A percentile compares a stretch with the other conserved stretches of the same genome.
Conservation (phyloP, 192 early-diverging fungal genomes). For the Phlyctochytrium arcticum region DNA sequence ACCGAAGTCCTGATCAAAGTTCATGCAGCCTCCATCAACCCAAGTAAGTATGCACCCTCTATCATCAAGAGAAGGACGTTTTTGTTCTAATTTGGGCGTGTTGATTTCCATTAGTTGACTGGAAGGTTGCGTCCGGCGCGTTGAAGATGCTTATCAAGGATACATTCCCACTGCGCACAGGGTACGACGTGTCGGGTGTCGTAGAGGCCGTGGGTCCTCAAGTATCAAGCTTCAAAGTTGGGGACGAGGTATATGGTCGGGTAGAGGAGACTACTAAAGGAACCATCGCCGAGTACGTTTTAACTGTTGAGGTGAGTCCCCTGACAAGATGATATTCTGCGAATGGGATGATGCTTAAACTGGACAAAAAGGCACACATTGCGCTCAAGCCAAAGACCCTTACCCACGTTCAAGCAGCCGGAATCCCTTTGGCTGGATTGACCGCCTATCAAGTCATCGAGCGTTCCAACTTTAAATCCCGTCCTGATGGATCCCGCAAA, state of each 20-base stretch:
- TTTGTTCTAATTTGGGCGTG: neutral
- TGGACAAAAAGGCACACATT: slow-evolving; percentile 10
- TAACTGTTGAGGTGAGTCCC: neutral
- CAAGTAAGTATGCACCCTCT: neutral
- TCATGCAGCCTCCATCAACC: slow-evolving; percentile 51
- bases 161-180: slow-evolving; percentile 40
- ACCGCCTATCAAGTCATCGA: slow-evolving; percentile 40
- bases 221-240: slow-evolving; percentile 38
- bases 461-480: neutral
- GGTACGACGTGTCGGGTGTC: slow-evolving; percentile 50
- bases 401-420: slow-evolving; percentile 40
- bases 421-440: slow-evolving; percentile 46
- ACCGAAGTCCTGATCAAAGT: slow-evolving; percentile 27
- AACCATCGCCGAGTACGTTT: slow-evolving; percentile 18
- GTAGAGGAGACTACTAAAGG: slow-evolving; percentile 27
- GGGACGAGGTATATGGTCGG: slow-evolving; percentile 47
- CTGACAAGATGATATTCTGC: neutral
- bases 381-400: slow-evolving; percentile 31
- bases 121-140: slow-evolving; percentile 42
- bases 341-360: neutral
- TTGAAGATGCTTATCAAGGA: slow-evolving; percentile 22
- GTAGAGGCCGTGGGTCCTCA: slow-evolving; percentile 34
- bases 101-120: slow-evolving; percentile 32
- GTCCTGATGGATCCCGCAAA: slow-evolving; percentile 4
- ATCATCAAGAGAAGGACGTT: neutral